Percentiles rank a stretch among this genome's conserved stretches.
Conservation (phyloP, 1,284 basidiomycete genomes). For the Apiotrichum sp. region DNA sequence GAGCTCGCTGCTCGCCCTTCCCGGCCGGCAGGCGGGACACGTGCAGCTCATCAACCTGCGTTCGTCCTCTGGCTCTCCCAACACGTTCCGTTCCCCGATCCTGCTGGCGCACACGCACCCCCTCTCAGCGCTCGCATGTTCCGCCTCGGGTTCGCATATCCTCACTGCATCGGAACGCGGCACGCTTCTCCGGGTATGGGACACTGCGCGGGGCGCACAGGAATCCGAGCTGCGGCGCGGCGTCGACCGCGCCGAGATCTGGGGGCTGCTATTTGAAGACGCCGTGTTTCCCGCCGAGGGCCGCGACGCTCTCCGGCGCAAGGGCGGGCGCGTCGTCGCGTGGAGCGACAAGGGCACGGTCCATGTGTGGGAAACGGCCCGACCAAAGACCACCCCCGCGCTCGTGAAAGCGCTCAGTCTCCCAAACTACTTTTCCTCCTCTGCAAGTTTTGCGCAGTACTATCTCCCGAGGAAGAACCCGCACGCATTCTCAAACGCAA, state of each 20-base stretch:
- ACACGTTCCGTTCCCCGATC: constrained; percentile 53
- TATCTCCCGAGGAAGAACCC: constrained; percentile 61
- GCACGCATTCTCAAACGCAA: constrained; percentile 36
- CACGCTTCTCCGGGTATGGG: constrained; percentile 85
- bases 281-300: constrained; percentile 55
- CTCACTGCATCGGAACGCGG: constrained; percentile 80
- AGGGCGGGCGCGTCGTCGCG: constrained; percentile 32
- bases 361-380: constrained; percentile 58
- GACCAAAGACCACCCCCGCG: neutral
- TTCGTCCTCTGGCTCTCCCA: neutral
- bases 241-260: constrained; percentile 84
- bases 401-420: constrained; percentile 64
- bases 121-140: constrained; percentile 69
- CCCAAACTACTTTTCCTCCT: constrained; percentile 86
- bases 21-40: constrained; percentile 82
- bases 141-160: constrained; percentile 69
- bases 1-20: constrained; percentile 75
- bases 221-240: constrained; percentile 78
- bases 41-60: constrained; percentile 79
- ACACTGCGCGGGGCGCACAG: constrained; percentile 65
- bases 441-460: constrained; percentile 90
- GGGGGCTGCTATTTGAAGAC: constrained; percentile 59
- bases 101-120: constrained; percentile 78
- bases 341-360: constrained; percentile 96
- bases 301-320: constrained; percentile 51